Evolutionary conservation across 306 rosid genomes (phyloP), one percentile per base, ranked within the genome.

Genomic region (Sicyos edulis): DNA sequence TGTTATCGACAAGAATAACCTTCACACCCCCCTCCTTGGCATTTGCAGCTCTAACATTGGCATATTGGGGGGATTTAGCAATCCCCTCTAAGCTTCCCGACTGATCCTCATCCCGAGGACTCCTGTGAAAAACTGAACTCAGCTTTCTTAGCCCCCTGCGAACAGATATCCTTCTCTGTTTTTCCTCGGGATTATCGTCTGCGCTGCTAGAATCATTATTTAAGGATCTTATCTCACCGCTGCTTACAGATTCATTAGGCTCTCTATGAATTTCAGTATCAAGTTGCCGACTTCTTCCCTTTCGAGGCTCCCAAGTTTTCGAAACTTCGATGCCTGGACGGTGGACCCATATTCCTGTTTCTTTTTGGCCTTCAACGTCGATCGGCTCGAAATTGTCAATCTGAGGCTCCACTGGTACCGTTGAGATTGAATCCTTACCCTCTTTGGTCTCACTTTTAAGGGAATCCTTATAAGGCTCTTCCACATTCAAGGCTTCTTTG

Each of bases 331-430:
- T 86, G 74, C 99, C 99, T 15, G 99, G 99, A 29, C 83, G 95
- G 70, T 91, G 99, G 66, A 89, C 88, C 99, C 99, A 93, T 70
- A 95, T 66, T 45, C 96, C 99, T 4, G 96, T 85, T 75, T 89
- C 88, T 29, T 79, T 85, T 78, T 87, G 97, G 75, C 99, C 99
- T 54, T 91, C 80, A 4, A 95, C 40, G 24, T 95, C 77, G 61
- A 95, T 86, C 14, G 97, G 91, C 83, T 95, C 96, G 47, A 70
- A 91, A 79, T 76, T 80, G 79, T 95, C 97, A 16, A 77, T 81
- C 4, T 29, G 78, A 65, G 87, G 79, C 74, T 82, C 87, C 37
- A 86, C 64, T 20, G 81, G 50, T 64, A 61, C 81, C 40, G 89
- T 60, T 16, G 91, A 83, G 79, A 81, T 74, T 16, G 91, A 83